Percentiles rank a stretch among this genome's conserved stretches.
Conservation (phyloP, 495 filamentous ascomycete species). For the Hypoxylon rickii region DNA sequence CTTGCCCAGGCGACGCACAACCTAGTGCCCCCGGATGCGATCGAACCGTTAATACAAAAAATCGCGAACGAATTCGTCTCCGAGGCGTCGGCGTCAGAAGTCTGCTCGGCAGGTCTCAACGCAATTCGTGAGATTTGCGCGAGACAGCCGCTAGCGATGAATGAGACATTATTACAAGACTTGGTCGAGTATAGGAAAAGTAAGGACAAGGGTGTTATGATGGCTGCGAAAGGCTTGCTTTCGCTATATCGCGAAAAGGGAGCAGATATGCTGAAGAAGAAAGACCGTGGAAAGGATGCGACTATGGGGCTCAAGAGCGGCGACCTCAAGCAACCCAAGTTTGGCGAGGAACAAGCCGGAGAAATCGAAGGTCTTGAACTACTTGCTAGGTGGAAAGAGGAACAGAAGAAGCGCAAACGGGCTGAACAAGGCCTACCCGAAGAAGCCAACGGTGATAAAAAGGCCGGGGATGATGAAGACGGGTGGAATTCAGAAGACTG, state of each 20-base stretch:
- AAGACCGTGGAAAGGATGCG: slow-evolving; percentile 92
- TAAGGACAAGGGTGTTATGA: slow-evolving; percentile 97
- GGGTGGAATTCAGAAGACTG: slow-evolving; percentile 79
- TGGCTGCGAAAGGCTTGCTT: slow-evolving; percentile 91
- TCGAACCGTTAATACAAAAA: slow-evolving; percentile 91
- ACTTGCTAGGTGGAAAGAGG: slow-evolving; percentile 90
- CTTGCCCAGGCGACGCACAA: slow-evolving; percentile 90
- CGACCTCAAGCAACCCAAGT: slow-evolving; percentile 69
- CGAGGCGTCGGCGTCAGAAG: slow-evolving; percentile 87
- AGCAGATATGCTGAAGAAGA: slow-evolving; percentile 84
- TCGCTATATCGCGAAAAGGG: slow-evolving; percentile 89
- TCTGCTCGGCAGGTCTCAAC: slow-evolving; percentile 91
- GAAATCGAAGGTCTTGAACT: slow-evolving; percentile 93
- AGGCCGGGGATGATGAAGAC: slow-evolving; percentile 54
- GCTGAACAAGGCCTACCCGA: slow-evolving; percentile 65
- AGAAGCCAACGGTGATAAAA: slow-evolving; percentile 41
- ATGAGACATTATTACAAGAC: slow-evolving; percentile 93
- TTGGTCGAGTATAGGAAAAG: slow-evolving; percentile 94
- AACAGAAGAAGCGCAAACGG: slow-evolving; percentile 74
- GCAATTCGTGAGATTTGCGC: slow-evolving; percentile 92
- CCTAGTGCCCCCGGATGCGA: slow-evolving; percentile 87
- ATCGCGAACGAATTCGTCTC: slow-evolving; percentile 98
- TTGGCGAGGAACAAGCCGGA: slow-evolving; percentile 77
- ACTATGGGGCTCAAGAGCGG: slow-evolving; percentile 77
- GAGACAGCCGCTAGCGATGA: slow-evolving; percentile 92